Conservation (phyloP, 176 grass and related monocot genomes). For the Oryza glumipatula region DNA sequence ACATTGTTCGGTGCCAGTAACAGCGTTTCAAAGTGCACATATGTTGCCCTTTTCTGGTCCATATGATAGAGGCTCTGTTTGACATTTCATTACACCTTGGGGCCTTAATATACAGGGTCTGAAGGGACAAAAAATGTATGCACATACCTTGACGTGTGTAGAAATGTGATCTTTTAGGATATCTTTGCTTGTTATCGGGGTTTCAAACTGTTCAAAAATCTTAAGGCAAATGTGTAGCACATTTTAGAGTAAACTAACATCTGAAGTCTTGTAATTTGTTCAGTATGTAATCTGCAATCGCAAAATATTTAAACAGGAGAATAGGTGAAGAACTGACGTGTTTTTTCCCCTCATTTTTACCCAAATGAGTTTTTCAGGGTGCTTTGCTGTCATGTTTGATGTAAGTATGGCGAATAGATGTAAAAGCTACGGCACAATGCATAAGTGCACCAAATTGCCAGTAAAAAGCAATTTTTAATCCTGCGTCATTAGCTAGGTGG, state of each 20-base stretch:
- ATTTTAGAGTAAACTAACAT: conserved; percentile 12
- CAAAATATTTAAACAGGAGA: neutral
- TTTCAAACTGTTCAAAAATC: conserved; percentile 15
- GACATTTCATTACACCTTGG: conserved; percentile 26
- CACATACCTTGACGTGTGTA: conserved; percentile 20
- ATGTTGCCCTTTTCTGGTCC: conserved; percentile 21
- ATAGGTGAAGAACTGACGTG: neutral
- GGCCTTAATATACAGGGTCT: conserved; percentile 18
- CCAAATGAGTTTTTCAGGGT: neutral
- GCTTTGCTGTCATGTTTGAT: neutral
- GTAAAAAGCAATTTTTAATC: neutral
- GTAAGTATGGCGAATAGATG: neutral
- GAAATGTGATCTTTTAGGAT: conserved; percentile 1
- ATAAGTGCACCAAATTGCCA: neutral
- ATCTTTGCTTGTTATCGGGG: neutral
- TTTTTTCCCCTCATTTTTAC: neutral
- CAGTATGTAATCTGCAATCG: conserved; percentile 7
- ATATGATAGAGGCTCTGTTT: conserved; percentile 27
- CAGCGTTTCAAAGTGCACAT: conserved; percentile 11
- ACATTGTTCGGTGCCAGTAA: conserved; percentile 16
- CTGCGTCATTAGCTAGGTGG: neutral
- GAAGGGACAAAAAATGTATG: conserved; percentile 1
- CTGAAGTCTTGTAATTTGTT: neutral
- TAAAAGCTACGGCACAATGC: neutral
- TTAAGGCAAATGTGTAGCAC: conserved; percentile 13